Evolutionary conservation across 495 filamentous ascomycete genomes (phyloP).

Genomic region (Aspergillus sclerotiicarbonarius): DNA sequence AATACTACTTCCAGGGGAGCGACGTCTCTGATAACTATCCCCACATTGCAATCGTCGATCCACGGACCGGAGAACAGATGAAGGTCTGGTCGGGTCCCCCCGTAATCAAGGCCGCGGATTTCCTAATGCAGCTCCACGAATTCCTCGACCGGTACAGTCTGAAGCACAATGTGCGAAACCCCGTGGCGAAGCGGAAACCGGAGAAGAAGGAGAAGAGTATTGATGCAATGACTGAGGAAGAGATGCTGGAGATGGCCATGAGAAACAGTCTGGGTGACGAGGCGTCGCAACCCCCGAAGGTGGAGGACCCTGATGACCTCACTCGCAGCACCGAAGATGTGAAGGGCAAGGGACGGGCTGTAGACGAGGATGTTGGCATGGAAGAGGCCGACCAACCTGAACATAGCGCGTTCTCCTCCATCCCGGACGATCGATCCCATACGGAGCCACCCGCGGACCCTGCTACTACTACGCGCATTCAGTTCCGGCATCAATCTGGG

Average conservation of each 20-base stretch:
- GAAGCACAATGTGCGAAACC: slow-evolving; percentile 83
- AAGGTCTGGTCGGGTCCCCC: slow-evolving; percentile 91
- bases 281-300: slow-evolving; percentile 34
- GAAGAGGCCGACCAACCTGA: slow-evolving; percentile 24
- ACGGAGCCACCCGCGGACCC: slow-evolving; percentile 69
- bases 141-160: slow-evolving; percentile 95
- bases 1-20: slow-evolving; percentile 80
- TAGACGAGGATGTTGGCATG: slow-evolving; percentile 41
- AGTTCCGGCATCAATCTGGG: slow-evolving; percentile 80
- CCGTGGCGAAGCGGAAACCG: slow-evolving; percentile 76
- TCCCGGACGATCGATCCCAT: slow-evolving; percentile 71
- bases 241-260: slow-evolving; percentile 92
- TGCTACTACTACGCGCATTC: slow-evolving; percentile 76
- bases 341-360: slow-evolving; percentile 65
- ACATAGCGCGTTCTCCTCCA: slow-evolving; percentile 55
- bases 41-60: slow-evolving; percentile 93
- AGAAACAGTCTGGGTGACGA: slow-evolving; percentile 69
- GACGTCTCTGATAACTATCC: slow-evolving; percentile 80
- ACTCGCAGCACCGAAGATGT: slow-evolving; percentile 60
- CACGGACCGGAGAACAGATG: slow-evolving; percentile 93
- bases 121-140: slow-evolving; percentile 87
- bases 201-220: slow-evolving; percentile 71
- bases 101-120: slow-evolving; percentile 71
- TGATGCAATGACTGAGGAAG: slow-evolving; percentile 90
- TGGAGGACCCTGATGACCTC: slow-evolving; percentile 78